Base-by-base conservation (phyloP, 2,329 filamentous ascomycete genomes). In the Ampelomyces quisqualis region DNA sequence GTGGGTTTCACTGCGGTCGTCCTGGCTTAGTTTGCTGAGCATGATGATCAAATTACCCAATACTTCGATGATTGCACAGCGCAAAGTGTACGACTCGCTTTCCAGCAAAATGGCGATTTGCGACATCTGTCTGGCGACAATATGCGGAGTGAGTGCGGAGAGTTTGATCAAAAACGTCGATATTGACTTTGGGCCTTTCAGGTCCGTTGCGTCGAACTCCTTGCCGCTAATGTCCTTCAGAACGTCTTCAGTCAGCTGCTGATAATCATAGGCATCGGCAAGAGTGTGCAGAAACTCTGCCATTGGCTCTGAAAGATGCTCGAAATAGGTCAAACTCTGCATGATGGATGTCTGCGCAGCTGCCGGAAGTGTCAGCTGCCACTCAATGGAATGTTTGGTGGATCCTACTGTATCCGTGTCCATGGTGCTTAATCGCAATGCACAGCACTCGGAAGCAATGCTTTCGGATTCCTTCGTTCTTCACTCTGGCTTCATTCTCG, bases 271-370 rank as follows among this genome's bases (percentile, higher is more conserved):
- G 73, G 96, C 91, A 65, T 97, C 90, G 1, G 90, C 85, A 18
- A 98, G 76, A 60, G 97, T 98, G 58, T 97, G 89, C 4, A 98
- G 74, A 58, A 98, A 95, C 67, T 98, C 94, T 21, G 93, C 93
- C 93, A 98, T 98, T 1, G 93, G 93, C 63, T 98, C 93, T 0
- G 93, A 91, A n/a, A 98, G 74, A 69, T 98, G 93, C 70, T 98
- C 93, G 60, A 97, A 98, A 67, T 98, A 98, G 4, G 93, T 95
- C 53, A 98, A 73, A 64, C 93, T 97, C 68, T 98, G 93, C 39
- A 97, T 90, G 60, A 98, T 95, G 31, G 90, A 95, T 33, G 95
- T 97, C 77, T 98, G 93, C 2, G 93, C 93, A 36, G 88, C 88
- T 94, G 58, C 7, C 17, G 17, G 32, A n/a, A 49, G 15, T 26